Conservation (phyloP, 495 filamentous ascomycete species). For the Neurospora sp. region DNA sequence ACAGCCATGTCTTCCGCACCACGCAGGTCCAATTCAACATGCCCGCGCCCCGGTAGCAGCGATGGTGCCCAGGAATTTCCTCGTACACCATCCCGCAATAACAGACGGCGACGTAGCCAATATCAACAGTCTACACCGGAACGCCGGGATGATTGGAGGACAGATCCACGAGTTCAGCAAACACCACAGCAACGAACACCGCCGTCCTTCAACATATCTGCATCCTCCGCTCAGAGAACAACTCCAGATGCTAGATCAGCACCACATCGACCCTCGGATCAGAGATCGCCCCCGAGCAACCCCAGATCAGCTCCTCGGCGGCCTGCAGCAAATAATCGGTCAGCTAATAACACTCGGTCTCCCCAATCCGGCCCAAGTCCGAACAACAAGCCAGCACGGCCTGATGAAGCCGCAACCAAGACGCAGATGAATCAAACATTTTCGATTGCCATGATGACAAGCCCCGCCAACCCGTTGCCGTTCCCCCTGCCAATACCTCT, state of each 20-base stretch:
- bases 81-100: neutral
- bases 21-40: constrained; percentile 12
- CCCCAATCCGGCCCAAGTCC: neutral
- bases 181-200: neutral
- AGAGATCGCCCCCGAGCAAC: neutral
- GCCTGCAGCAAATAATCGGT: neutral
- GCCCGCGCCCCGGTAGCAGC: constrained; percentile 12
- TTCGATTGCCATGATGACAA: constrained; percentile 16
- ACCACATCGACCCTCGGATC: neutral
- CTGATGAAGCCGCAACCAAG: constrained; percentile 13
- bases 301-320: neutral
- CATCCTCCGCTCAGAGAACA: neutral
- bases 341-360: neutral
- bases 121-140: neutral
- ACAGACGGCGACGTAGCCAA: neutral
- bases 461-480: constrained; percentile 14
- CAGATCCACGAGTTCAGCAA: neutral
- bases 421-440: constrained; percentile 17
- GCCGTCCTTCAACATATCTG: neutral
- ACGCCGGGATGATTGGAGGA: neutral
- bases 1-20: constrained; percentile 10
- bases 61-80: constrained; percentile 4
- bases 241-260: neutral
- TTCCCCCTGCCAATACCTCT: constrained; percentile 17
- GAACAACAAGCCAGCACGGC: neutral